Evolutionary conservation across 192 early-diverging fungal species (phyloP).

Genomic region (Rhizophagus prolifer): DNA sequence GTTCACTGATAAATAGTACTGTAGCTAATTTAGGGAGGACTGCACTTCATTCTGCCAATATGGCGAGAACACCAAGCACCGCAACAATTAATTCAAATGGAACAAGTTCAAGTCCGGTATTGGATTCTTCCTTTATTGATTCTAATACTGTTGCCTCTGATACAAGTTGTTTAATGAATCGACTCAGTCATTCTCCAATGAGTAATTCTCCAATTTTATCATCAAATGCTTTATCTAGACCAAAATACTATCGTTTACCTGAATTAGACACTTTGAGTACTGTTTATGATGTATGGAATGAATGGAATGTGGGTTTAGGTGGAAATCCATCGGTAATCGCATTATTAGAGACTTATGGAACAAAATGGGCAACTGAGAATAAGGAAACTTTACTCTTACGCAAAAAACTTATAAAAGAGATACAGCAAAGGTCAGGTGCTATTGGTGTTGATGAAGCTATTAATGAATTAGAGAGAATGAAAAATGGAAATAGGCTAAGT

Average conservation of each 20-base stretch:
- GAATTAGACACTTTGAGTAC: conserved; percentile 12
- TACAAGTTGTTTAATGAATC: background rate
- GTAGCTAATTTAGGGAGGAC: background rate
- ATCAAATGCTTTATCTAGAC: background rate
- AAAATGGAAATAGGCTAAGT: conserved; percentile 6
- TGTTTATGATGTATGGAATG: conserved; percentile 29
- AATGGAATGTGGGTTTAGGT: conserved; percentile 18
- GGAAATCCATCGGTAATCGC: conserved; percentile 21
- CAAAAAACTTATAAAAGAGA: conserved; percentile 24
- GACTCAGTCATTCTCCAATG: background rate
- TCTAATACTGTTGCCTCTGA: background rate
- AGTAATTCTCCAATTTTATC: background rate
- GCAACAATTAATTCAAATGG: conserved; percentile 12
- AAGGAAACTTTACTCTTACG: background rate
- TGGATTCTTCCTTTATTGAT: background rate
- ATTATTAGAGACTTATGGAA: conserved; percentile 16
- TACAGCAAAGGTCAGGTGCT: background rate
- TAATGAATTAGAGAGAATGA: conserved; percentile 12
- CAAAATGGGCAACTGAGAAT: conserved; percentile 20
- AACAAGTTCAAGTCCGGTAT: background rate
- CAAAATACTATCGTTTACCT: conserved; percentile 12
- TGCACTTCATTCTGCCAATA: background rate
- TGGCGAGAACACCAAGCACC: background rate
- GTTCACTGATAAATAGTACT: background rate
- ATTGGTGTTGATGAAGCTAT: background rate